Evolutionary conservation across 2,329 filamentous ascomycete species (phyloP), one percentile per base, ranked within the genome.

Genomic region (Pseudogymnoascus pannorum): DNA sequence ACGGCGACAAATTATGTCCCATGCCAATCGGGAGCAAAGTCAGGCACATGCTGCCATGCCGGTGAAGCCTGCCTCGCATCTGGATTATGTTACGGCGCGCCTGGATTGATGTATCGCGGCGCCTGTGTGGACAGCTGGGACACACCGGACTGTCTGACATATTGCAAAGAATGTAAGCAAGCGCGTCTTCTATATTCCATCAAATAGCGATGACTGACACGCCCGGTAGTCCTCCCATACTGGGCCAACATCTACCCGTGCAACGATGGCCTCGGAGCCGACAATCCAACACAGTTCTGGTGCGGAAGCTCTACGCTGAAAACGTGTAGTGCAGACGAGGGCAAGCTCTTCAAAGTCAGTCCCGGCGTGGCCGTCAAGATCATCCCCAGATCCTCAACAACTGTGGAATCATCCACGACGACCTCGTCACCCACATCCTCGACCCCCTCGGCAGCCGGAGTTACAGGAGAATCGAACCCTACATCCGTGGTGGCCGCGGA

Each of bases 51-150:
- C 58, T 66, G 63, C 35, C 22, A 35, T 8, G 5, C 24, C 1
- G 61, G 60, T 11, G 65, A 66, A 54, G 59, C 62, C 33, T 66
- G 65, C 26, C 64, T 63, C 1, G 16, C 22, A 11, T 62, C 58
- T 36, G 65, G 63, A 40, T 62, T 64, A 42, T 66, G 65, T 29
- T 59, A 64, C 9, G 62, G 61, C n/a, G 42, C 60, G 5, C 63
- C 59, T 40, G 65, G 65, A 58, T 65, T 64, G 33, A 62, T 64
- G 48, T 66, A 66, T 26, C 63, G 65, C 35, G 65, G 65, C 35
- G 63, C 63, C 18, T 66, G 63, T 36, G 64, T 63, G 4, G 65
- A 66, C 51, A 60, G 58, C 16, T 66, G 65, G 65, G 38, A 8
- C n/a, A 65, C 64, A 44, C 63, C 64, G 16, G 62, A 60, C 16